These are phyloP conservation scores for Gloeophyllum trabeum DNA, from an alignment of 768 basidiomycete genomes.

Conservation along the genomic window DNA sequence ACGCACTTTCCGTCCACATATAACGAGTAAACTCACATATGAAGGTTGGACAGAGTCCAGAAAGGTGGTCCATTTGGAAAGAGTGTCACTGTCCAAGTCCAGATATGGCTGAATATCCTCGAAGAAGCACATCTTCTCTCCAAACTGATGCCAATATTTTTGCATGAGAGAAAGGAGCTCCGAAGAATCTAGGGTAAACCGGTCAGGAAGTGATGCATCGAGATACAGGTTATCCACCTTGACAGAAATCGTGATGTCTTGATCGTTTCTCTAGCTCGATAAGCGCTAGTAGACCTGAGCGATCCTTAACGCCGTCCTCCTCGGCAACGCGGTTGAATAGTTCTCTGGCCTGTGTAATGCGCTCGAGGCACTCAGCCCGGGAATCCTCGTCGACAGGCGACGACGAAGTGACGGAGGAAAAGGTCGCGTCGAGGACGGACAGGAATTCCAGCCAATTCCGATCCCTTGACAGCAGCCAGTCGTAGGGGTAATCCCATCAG, in stretches of 20 bases:
- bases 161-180: constrained; percentile 39
- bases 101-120: constrained; percentile 75
- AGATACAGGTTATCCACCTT: constrained; percentile 23
- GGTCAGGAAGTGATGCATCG: neutral
- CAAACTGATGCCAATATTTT: constrained; percentile 60
- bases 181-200: constrained; percentile 25
- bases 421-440: constrained; percentile 58
- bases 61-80: constrained; percentile 40
- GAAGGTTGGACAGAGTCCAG: constrained; percentile 34
- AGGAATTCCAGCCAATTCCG: constrained; percentile 84
- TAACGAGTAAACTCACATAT: constrained; percentile 28
- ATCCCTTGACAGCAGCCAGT: constrained; percentile 31
- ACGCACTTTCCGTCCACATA: neutral
- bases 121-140: constrained; percentile 77
- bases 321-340: constrained; percentile 48
- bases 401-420: constrained; percentile 26
- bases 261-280: constrained; percentile 67
- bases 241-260: constrained; percentile 31
- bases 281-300: constrained; percentile 62
- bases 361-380: constrained; percentile 26
- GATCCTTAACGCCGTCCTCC: constrained; percentile 59
- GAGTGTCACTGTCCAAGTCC: constrained; percentile 32
- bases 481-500: neutral
- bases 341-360: constrained; percentile 30
- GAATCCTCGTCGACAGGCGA: constrained; percentile 20